Percentiles rank a stretch among this genome's conserved stretches.
These are phyloP conservation scores for Aciculosporium take DNA, from an alignment of 2,329 filamentous ascomycete species.

Conservation along the genomic window DNA sequence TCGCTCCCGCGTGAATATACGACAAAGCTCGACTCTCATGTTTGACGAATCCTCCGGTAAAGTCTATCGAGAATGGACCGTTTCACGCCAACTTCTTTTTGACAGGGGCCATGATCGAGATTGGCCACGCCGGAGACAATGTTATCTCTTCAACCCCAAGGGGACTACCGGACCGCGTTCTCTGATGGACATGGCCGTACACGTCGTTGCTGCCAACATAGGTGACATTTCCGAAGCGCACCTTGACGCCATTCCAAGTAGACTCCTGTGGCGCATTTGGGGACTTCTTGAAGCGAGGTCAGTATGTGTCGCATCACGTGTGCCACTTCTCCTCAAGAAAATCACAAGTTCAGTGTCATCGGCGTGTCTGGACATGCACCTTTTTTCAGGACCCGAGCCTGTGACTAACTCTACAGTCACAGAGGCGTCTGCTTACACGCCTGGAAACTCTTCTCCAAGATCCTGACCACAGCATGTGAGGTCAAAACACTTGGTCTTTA, in stretches of 20 bases:
- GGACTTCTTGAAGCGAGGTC: constrained; percentile 25
- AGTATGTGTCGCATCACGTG: constrained; percentile 7
- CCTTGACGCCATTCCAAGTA: constrained; percentile 20
- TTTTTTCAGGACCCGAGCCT: neutral
- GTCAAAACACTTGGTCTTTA: constrained; percentile 23
- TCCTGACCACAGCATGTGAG: constrained; percentile 18
- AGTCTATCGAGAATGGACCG: constrained; percentile 23
- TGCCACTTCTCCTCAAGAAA: neutral
- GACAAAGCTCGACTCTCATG: constrained; percentile 11
- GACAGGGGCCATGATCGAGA: constrained; percentile 14
- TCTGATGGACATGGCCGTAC: constrained; percentile 25
- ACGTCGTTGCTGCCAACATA: constrained; percentile 23
- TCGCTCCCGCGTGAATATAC: neutral
- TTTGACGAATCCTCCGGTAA: constrained; percentile 21
- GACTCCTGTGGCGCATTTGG: constrained; percentile 25
- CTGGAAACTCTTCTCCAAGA: constrained; percentile 25
- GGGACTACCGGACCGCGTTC: constrained; percentile 21
- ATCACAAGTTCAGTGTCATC: neutral
- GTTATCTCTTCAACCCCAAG: constrained; percentile 14
- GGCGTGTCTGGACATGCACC: neutral
- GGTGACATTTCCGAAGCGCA: constrained; percentile 19
- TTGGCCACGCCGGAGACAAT: constrained; percentile 22
- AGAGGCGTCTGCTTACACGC: constrained; percentile 23
- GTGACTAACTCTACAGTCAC: neutral
- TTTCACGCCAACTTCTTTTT: constrained; percentile 15